Base-by-base conservation (phyloP, 371 early-diverging fungal species). In the Saksenaea oblongispora region DNA sequence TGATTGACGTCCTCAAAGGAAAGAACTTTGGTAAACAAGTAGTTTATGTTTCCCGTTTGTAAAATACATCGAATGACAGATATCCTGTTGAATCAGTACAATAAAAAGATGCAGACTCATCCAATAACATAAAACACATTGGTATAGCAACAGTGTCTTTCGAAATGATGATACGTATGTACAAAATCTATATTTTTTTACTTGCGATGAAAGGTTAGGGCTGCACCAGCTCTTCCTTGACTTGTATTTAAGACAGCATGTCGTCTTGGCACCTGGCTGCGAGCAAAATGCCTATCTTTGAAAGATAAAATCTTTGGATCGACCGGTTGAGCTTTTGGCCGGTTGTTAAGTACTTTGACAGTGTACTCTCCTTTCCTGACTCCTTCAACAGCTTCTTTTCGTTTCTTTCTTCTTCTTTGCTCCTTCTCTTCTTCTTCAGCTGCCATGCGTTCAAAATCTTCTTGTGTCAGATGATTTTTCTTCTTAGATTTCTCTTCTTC, bases 21-120 rank as follows among this genome's bases (percentile, higher is more conserved):
- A 82, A 73, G n/a, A 94, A 94, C 81, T 87, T 87, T 63, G 96
- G 96, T 62, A 95, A 95, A 85, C 83, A 87, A 75, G 71, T 93
- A 27, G 83, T 95, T 68, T 87, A 91, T 74, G 85, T 89, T 69
- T 82, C 81, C 31, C 56, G 31, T 5, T 55, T 55, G 54, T 39
- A 56, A 56, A 31, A 56, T 62, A 39, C 27, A 51, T 58, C 11
- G 2, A 54, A 27, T 5, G 14, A n/a, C 41, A 37, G 22, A 59
- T 42, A 42, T 8, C 9, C 9, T 14, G 41, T 39, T 10, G 14
- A 59, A 42, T 22, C 11, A 13, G 14, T 36, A 58, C 0, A 26
- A 24, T 14, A 37, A 18, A 36, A 58, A 34, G 41, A 59, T 8
- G 14, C 24, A 17, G 5, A 17, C 59, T 39, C 39, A 22, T 17